Base-by-base conservation (phyloP, 495 filamentous ascomycete species). In the Aspergillus coremiiformis region DNA sequence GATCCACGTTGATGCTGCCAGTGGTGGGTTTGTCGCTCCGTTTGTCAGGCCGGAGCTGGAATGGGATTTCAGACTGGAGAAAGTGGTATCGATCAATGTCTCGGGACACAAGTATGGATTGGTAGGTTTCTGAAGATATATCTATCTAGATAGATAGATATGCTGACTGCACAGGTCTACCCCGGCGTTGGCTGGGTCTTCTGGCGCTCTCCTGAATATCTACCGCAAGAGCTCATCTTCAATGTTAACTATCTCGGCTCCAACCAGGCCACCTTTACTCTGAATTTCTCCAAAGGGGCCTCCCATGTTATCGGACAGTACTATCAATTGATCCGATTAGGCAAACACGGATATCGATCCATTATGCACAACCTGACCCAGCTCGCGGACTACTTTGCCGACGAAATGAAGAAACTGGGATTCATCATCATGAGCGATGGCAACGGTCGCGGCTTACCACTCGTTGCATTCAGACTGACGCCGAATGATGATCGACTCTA, bases 201-300 rank as follows among this genome's bases (percentile, higher is more conserved):
- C 55, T 96, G 90, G 89, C 80, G 90, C 27, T 78, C 84, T 29
- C 85, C 87, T 2, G 82, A 92, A 61, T 94, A 76, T 67, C 77
- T 96, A 1, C 90, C 90, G 20, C 74, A 91, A 66, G 90, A 95
- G 64, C 83, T 96, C 32, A 87, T 96, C 61, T 96, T 96, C 80
- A 95, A 94, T 77, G 92, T 95, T 78, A 96, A 96, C 73, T 96
- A 96, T 66, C 84, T 96, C 2, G 90, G 90, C 48, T 87, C 90
- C 21, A 89, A 96, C 58, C 90, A 96, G 69, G 83, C 90, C n/a
- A 94, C 88, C 47, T 95, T 95, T 76, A 96, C 90, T n/a, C 79
- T 96, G 46, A 96, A 96, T 75, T 96, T 96, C 76, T 90, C 85
- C 65, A 92, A 93, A 68, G 90, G 90, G 51, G 90, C 90, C 39